Conservation (phyloP, 2,329 filamentous ascomycete species). For the Seiridium cupressi region DNA sequence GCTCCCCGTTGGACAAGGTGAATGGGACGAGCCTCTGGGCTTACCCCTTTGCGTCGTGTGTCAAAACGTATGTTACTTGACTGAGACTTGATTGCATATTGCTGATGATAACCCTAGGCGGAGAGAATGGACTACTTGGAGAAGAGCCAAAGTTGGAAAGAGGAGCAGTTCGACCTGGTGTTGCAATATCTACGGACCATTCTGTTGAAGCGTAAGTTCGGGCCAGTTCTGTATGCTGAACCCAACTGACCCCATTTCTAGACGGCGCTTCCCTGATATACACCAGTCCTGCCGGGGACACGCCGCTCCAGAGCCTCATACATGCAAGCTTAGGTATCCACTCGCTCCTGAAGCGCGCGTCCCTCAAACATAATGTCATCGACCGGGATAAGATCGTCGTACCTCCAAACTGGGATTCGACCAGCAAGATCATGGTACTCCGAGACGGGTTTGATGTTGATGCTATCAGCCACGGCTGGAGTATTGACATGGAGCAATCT, state of each 20-base stretch:
- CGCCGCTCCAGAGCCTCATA: slow-evolving; percentile 74
- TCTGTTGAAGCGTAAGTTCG: slow-evolving; percentile 72
- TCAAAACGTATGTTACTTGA: slow-evolving; percentile 67
- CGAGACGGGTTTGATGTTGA: slow-evolving; percentile 93
- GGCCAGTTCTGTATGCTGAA: slow-evolving; percentile 4
- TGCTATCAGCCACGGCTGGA: slow-evolving; percentile 80
- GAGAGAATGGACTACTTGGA: slow-evolving; percentile 90
- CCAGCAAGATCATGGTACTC: slow-evolving; percentile 92
- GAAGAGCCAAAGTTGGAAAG: slow-evolving; percentile 88
- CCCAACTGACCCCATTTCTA: slow-evolving; percentile 31
- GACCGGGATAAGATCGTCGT: slow-evolving; percentile 93
- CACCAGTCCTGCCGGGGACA: slow-evolving; percentile 73
- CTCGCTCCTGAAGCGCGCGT: slow-evolving; percentile 74
- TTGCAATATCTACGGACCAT: slow-evolving; percentile 90
- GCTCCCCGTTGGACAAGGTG: slow-evolving; percentile 79
- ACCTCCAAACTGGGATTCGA: slow-evolving; percentile 96
- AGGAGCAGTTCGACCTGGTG: slow-evolving; percentile 95
- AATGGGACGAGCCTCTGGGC: slow-evolving; percentile 89
- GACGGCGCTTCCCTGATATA: slow-evolving; percentile 85
- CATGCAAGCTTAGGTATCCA: slow-evolving; percentile 86
- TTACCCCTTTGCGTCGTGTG: slow-evolving; percentile 92
- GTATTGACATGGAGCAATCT: slow-evolving; percentile 70
- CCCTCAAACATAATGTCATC: slow-evolving; percentile 85
- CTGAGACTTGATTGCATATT: neutral
- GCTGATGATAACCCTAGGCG: slow-evolving; percentile 45